phyloP scores from a whole-genome alignment of 768 basidiomycete species.

The Glaciozyma antarctica region DNA sequence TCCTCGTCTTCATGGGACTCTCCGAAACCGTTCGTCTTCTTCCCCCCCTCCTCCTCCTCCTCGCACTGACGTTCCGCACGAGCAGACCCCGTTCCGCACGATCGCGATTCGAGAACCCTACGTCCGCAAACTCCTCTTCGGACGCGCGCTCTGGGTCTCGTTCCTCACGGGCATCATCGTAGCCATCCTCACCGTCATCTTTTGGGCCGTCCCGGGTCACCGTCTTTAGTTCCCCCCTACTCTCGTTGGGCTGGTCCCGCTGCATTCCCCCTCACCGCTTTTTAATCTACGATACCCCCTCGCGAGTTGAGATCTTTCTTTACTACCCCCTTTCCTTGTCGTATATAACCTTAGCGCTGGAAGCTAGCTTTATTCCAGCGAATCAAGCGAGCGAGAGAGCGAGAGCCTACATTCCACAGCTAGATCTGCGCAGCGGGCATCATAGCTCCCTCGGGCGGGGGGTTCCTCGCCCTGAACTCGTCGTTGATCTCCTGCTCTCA shows the following conservation, averaged over 20 bases:
- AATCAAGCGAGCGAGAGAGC: too few species aligned
- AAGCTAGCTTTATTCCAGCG: too few species aligned
- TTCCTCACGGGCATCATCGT: conserved; percentile 52
- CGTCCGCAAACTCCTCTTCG: conserved; percentile 77
- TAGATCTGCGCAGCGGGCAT: neutral
- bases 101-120: conserved; percentile 87
- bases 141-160: conserved; percentile 81
- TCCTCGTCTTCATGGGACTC: conserved; percentile 84
- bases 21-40: conserved; percentile 58
- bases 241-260: too few species aligned
- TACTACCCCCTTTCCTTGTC: too few species aligned
- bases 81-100: conserved; percentile 76
- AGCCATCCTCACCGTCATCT: conserved; percentile 74
- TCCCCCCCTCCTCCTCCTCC: neutral
- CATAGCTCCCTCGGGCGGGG: neutral
- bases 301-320: too few species aligned
- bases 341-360: too few species aligned
- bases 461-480: conserved; percentile 16
- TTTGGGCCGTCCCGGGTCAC: conserved; percentile 94
- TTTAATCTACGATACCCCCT: too few species aligned
- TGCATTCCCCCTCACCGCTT: too few species aligned
- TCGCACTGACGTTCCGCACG: neutral
- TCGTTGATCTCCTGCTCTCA: conserved; percentile 10
- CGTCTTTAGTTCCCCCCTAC: conserved; percentile 48
- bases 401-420: too few species aligned